Base-by-base conservation (phyloP, 2,329 filamentous ascomycete genomes). In the Aureobasidium zeae region DNA sequence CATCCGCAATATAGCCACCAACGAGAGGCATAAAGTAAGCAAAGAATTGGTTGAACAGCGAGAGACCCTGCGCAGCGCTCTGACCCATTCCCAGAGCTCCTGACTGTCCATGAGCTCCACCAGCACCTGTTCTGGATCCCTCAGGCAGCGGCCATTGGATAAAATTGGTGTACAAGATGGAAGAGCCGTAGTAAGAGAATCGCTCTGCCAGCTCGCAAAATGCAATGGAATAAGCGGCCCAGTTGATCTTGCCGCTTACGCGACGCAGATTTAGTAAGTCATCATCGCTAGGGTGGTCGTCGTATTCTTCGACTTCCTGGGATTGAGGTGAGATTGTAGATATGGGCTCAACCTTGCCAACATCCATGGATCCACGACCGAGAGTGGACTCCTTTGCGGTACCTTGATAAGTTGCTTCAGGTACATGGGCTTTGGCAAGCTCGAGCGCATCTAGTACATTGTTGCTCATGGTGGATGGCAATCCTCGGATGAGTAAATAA, bases 31-130 rank as follows among this genome's bases (percentile, higher is more conserved):
- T 32, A 10, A 41, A 31, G 19, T 41, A 41, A 1, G 74, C 68
- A 28, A 80, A 57, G 53, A 81, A 70, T 45, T 60, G 69, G 62
- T 74, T 77, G 24, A 71, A 71, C 49, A 78, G 64, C 4, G 59
- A 63, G 25, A 76, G 64, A 7, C 72, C 72, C 28, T 71, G 72
- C 32, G 73, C 63, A 5, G 66, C 68, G 24, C 71, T 65, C 0
- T 70, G 66, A 11, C 77, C 77, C 57, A 76, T 62, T 10, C 73
- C 73, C 13, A 81, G 55, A 9, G 77, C 78, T 48, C 77, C 78
- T 16, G 71, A 73, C 2, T 57, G 58, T 21, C 58, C 54, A 25
- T 62, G 49, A 6, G 54, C 52, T 4, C 33, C 33, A 36, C 54
- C 58, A 13, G 41, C 41, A 19, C 41, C 41, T 15, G 38, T 50